These are phyloP conservation scores for Fusarium virguliforme DNA, from an alignment of 2,329 filamentous ascomycete species.

Conservation along the genomic window DNA sequence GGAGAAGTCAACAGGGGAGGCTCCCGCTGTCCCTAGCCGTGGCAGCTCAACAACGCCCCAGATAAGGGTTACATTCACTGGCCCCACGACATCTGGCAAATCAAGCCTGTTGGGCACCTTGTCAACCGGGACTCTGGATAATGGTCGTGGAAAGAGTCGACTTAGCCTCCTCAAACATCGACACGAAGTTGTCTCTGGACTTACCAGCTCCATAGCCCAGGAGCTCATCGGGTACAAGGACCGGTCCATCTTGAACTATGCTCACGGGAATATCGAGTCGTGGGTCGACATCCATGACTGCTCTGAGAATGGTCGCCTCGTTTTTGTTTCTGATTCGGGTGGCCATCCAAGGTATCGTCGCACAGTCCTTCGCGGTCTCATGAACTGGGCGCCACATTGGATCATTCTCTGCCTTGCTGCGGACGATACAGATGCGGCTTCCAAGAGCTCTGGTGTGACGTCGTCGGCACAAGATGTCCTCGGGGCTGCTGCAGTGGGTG, in stretches of 20 bases:
- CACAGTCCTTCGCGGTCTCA: slow-evolving; percentile 89
- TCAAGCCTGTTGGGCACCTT: slow-evolving; percentile 91
- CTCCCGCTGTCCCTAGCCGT: slow-evolving; percentile 54
- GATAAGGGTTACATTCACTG: slow-evolving; percentile 88
- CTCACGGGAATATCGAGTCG: slow-evolving; percentile 86
- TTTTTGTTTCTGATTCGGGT: slow-evolving; percentile 92
- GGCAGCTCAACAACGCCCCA: slow-evolving; percentile 77
- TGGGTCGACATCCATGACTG: slow-evolving; percentile 95
- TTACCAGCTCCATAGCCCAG: slow-evolving; percentile 95
- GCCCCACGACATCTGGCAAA: slow-evolving; percentile 92
- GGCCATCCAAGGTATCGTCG: slow-evolving; percentile 91
- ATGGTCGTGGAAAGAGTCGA: slow-evolving; percentile 91
- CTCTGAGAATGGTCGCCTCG: slow-evolving; percentile 80
- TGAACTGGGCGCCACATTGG: slow-evolving; percentile 98
- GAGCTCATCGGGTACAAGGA: slow-evolving; percentile 89
- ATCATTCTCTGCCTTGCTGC: slow-evolving; percentile 89
- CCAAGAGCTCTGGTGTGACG: slow-evolving; percentile 58
- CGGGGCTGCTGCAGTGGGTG: slow-evolving; percentile 68
- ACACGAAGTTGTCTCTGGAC: slow-evolving; percentile 91
- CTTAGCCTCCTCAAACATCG: slow-evolving; percentile 91
- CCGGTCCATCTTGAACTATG: slow-evolving; percentile 82
- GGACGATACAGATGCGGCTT: slow-evolving; percentile 73
- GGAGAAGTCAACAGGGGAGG: slow-evolving; percentile 26
- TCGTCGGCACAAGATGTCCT: slow-evolving; percentile 67
- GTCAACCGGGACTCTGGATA: slow-evolving; percentile 90